Base-by-base conservation (phyloP, 2,329 filamentous ascomycete species). In the Eutypella sp. region DNA sequence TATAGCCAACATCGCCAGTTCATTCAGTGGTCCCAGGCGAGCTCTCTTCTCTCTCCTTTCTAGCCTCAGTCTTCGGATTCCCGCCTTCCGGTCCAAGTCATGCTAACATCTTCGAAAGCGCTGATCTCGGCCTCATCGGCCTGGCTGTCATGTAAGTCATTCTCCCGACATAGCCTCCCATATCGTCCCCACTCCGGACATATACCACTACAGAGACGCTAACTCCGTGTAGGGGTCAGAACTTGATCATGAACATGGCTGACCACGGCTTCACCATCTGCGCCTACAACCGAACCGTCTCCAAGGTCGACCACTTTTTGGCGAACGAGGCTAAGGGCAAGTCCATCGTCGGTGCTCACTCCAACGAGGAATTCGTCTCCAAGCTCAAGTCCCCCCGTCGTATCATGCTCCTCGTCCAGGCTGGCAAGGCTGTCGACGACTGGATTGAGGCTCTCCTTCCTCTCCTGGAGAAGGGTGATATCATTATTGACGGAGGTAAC, bases 401-500 rank as follows among this genome's bases (percentile, higher is more conserved):
- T 64, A 83, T 99, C 73, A 99, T 99, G 93, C 83, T 99, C 65
- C 87, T 99, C 60, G 93, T 99, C 75, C 95, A 96, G 87, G 93
- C 93, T 62, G 93, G 93, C 67, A 88, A 93, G 79, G 86, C 93
- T 54, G 93, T 99, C 60, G 93, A 99, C 70, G 89, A 96, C 78
- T 97, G 96, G 85, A 97, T 99, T 66, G 90, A 96, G 81, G 84
- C 85, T 60, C 85, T 99, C 57, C 79, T 97, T 52, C 89, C 86
- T 57, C 82, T 87, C 67, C 77, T 92, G 56, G 85, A 90, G 69
- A 68, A 81, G 64, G 91, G 89, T 58, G 93, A 99, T 70, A 96
- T 99, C 81, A 95, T 99, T 79, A 97, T 99, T 65, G 93, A 99
- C 67, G 93, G 93, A 70, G 93, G 90, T 64, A 97, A 99, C 86